Base-by-base conservation (phyloP, 306 rosid species). In the Ormosia semicastrata region DNA sequence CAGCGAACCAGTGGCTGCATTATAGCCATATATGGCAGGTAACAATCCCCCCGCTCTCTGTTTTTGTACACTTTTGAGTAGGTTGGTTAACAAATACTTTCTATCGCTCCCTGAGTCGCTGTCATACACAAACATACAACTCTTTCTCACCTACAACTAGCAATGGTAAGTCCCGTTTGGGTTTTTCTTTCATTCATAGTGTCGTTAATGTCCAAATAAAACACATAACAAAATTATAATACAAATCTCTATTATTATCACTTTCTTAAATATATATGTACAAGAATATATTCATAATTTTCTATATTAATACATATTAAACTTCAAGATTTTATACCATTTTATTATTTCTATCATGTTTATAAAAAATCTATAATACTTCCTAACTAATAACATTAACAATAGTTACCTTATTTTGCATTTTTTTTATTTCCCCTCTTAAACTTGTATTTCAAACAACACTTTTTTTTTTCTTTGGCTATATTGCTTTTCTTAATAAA, bases 21-120 rank as follows among this genome's bases (percentile, higher is more conserved):
- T 37, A 56, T 18, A 54, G 50, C 56, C 37, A 56, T 11, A 52
- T 60, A 53, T 2, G 62, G 44, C 2, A 72, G 17, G 39, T 33
- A 34, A 46, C 32, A 43, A 72, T 43, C 15, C n/a, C 2, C 2
- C 4, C 2, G 5, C 9, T 66, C 60, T 73, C 41, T 34, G 8
- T 46, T 73, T 84, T 78, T 53, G 24, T 24, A 24, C 6, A 53
- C 53, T 37, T 13, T 66, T 36, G 34, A 7, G 71, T 50, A 2
- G 79, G 58, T 39, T 43, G 79, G 50, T 39, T 43, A 32, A 56
- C 82, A 6, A 7, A 59, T 66, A 9, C 60, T 78, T 65, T 84
- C 66, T 11, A 24, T 40, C 10, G 40, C 67, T 36, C 37, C 37
- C 15, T 3, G 6, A 8, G 69, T 75, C 69, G 6, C 41, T 34